These are phyloP conservation scores for Fraxinus angustifolia DNA, from an alignment of 305 asterid genomes.

Conservation along the genomic window DNA sequence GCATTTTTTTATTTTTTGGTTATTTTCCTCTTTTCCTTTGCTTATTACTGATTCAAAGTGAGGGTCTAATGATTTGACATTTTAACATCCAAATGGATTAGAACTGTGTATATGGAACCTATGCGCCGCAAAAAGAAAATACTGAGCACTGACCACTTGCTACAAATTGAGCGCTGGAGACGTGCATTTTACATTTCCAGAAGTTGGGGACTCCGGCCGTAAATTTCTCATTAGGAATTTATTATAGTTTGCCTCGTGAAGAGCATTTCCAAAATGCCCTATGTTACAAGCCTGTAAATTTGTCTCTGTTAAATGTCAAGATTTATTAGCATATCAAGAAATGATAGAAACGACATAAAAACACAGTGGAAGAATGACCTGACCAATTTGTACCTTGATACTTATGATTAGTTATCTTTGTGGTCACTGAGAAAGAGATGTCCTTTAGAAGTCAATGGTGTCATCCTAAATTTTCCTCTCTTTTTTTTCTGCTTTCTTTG, in stretches of 20 bases:
- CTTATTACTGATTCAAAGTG: not conserved
- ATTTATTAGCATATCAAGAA: conserved; percentile 1
- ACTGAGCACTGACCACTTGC: not conserved
- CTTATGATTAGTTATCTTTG: not conserved
- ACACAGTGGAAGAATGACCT: not conserved
- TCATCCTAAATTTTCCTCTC: not conserved
- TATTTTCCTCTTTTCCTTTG: not conserved
- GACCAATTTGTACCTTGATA: not conserved
- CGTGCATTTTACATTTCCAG: not conserved
- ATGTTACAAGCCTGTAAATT: not conserved
- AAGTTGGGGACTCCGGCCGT: not conserved
- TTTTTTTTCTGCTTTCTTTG: conserved; percentile 17
- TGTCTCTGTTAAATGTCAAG: not conserved
- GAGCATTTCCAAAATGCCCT: not conserved
- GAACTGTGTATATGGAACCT: not conserved
- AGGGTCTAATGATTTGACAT: not conserved
- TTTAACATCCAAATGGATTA: not conserved
- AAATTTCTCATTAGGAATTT: not conserved
- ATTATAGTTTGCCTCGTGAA: not conserved
- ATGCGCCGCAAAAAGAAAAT: not conserved
- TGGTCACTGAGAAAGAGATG: conserved; percentile 5
- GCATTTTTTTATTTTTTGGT: not conserved
- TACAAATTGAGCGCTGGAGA: not conserved
- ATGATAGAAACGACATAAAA: not conserved
- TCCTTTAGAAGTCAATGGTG: not conserved